Evolutionary conservation across 495 filamentous ascomycete species (phyloP), one percentile per base, ranked within the genome.

Genomic region (Aspergillus mulundensis): DNA sequence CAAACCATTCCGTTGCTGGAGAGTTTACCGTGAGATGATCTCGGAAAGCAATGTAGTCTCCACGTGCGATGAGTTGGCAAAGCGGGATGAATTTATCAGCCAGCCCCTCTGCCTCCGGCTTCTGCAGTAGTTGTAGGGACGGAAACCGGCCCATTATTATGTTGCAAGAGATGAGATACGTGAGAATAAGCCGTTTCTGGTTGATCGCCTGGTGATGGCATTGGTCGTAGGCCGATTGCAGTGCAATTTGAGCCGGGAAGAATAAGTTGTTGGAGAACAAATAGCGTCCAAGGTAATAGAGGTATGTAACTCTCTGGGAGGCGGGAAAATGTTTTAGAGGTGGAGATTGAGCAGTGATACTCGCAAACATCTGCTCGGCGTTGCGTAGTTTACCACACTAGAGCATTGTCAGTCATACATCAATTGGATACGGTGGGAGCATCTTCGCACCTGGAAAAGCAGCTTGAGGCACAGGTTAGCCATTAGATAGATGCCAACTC

Each of bases 281-380:
- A 64, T 92, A 96, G 38, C 91, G 87, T 25, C 93, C 93, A 16
- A 96, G 87, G 65, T 96, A 97, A 71, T 96, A 97, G 6, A 96
- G 84, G 66, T 91, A 97, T 19, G 93, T 91, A 24, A 95, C 89
- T 39, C 90, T 83, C 55, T 97, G 89, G 10, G 89, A 81, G n/a
- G 90, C 89, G 15, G 93, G 89, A 65, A 91, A 96, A 40, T 87
- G 75, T 3, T 77, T 74, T 15, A 95, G 77, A 0, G 89, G 88
- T 5, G 91, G 89, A 1, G 89, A 90, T 58, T 87, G 85, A 34
- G 89, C 84, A 59, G 83, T 86, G 63, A 97, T 90, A 62, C 95
- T 95, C 57, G 85, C 87, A 67, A 96, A 91, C 69, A 97, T 89
- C 57, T 91, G 89, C 47, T 89, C 85, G 12, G 89, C 92, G 38